phyloP scores from a whole-genome alignment of 2,329 filamentous ascomycete genomes.

The Fusarium ramigenum region DNA sequence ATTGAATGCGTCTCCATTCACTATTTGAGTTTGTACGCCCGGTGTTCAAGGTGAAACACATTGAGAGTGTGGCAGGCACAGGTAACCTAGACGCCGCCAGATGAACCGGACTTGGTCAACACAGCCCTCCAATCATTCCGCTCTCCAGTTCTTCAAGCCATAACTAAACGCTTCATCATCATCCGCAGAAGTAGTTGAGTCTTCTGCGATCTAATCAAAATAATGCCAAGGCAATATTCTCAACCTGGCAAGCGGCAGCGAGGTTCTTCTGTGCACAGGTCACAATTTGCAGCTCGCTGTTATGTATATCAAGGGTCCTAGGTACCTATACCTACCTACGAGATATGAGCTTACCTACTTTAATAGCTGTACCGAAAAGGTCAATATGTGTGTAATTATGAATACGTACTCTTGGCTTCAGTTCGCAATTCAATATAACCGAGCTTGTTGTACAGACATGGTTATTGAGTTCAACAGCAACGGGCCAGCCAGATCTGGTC shows the following conservation, averaged over 20 bases:
- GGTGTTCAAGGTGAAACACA: neutral
- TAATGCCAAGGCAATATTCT: neutral
- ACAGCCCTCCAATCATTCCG: neutral
- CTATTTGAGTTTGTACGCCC: neutral
- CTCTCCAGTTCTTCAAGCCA: neutral
- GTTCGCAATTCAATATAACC: neutral
- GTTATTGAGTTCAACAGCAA: neutral
- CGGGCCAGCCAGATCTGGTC: slow-evolving; percentile 11
- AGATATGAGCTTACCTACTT: neutral
- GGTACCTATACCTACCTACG: neutral
- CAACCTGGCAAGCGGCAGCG: neutral
- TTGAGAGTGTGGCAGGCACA: neutral
- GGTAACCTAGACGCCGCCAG: neutral
- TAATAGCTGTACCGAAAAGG: slow-evolving; percentile 3
- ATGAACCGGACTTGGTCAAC: neutral
- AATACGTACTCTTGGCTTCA: neutral
- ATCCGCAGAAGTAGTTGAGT: neutral
- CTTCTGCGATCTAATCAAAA: neutral
- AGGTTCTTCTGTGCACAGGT: neutral
- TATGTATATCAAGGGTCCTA: neutral
- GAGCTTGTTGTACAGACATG: neutral
- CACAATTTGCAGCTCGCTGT: slow-evolving; percentile 1
- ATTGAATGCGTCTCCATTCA: neutral
- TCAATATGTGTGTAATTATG: neutral
- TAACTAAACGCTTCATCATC: neutral